Evolutionary conservation across 805 yeast species (phyloP).

Genomic region (Wickerhamomyces rabaulensis): DNA sequence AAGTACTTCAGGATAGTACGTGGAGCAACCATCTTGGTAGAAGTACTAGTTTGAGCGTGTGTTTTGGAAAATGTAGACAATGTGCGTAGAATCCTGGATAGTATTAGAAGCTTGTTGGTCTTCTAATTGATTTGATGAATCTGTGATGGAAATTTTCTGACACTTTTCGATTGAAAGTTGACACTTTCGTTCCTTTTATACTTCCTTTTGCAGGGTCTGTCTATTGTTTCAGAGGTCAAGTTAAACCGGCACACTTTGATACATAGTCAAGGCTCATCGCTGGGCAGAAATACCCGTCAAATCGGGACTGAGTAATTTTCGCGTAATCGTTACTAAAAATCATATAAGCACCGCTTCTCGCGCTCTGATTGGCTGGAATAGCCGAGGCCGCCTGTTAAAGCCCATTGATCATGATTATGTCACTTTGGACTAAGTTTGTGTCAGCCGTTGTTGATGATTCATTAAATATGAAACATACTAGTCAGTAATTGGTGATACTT

Average conservation of each 20-base stretch:
- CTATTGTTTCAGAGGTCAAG: background rate
- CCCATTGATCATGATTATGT: background rate
- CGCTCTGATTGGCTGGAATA: background rate
- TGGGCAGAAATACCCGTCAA: background rate
- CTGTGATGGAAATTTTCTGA: background rate
- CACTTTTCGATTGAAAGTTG: background rate
- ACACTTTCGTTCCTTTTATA: background rate
- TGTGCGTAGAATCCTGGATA: background rate
- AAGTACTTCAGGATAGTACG: slow-evolving; percentile 48
- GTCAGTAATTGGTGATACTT: no score
- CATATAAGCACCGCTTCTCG: background rate
- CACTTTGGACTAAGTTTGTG: background rate
- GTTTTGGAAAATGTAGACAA: background rate
- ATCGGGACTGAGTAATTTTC: background rate
- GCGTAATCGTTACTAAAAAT: background rate
- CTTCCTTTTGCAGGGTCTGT: background rate
- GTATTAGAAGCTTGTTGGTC: background rate
- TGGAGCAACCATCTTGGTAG: slow-evolving; percentile 18
- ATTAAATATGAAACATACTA: no score
- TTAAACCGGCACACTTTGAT: background rate
- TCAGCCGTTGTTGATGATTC: background rate
- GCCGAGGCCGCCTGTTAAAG: no score
- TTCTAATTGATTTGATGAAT: background rate
- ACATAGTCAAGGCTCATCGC: background rate
- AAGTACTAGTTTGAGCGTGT: background rate